phyloP scores from a whole-genome alignment of 148 eudicot species.

The Cornus controversa region DNA sequence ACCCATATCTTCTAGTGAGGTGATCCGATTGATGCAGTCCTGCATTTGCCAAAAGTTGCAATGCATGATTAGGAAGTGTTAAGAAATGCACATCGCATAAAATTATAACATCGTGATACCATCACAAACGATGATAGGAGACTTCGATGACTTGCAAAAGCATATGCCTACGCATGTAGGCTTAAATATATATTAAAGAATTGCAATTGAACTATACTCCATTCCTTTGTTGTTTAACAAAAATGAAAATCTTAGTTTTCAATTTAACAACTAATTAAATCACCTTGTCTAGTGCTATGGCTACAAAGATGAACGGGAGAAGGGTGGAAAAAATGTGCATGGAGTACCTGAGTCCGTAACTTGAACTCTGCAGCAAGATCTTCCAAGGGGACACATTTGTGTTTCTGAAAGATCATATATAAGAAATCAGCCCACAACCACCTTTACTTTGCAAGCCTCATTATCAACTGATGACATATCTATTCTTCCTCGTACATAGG shows the following conservation, averaged over 20 bases:
- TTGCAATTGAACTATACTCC: not conserved
- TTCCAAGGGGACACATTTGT: slow-evolving; percentile 90
- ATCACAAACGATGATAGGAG: not conserved
- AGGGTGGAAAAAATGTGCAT: not conserved
- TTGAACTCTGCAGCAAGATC: slow-evolving; percentile 98
- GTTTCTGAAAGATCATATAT: slow-evolving; percentile 53
- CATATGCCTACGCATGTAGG: not conserved
- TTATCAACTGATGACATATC: too few species aligned
- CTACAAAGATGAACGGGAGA: not conserved
- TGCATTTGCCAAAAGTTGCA: slow-evolving; percentile 29
- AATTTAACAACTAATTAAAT: not conserved
- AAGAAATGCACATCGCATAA: not conserved
- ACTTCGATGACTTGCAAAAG: not conserved
- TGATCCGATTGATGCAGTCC: slow-evolving; percentile 95
- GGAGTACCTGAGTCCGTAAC: slow-evolving; percentile 77
- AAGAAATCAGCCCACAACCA: not conserved
- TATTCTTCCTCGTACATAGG: too few species aligned
- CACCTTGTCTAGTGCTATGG: not conserved
- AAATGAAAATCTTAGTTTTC: not conserved
- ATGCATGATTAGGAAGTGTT: not conserved
- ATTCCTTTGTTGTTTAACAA: not conserved
- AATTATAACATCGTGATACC: not conserved
- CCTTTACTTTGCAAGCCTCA: not conserved
- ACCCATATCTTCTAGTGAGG: slow-evolving; percentile 79
- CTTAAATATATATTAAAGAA: not conserved